Conservation (phyloP, 371 early-diverging fungal genomes). For the Umbelopsis sp. region DNA sequence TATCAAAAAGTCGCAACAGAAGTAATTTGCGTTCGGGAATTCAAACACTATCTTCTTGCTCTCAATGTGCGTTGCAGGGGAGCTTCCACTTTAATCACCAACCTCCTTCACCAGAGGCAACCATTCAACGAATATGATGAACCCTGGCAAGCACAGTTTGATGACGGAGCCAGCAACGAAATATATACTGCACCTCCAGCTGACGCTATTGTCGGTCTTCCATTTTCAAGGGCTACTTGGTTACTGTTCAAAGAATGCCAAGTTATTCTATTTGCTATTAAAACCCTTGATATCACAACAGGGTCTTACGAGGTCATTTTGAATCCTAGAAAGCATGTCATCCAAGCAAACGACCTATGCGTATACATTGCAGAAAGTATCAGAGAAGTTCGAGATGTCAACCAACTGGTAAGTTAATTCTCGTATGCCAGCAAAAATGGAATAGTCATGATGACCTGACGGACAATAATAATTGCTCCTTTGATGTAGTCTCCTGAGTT, state of each 20-base stretch:
- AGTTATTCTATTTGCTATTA: conserved; percentile 69
- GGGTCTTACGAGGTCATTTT: conserved; percentile 53
- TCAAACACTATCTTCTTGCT: conserved; percentile 73
- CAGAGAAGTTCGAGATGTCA: conserved; percentile 53
- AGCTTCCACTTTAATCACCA: conserved; percentile 68
- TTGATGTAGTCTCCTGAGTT: neutral
- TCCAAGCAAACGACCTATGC: conserved; percentile 57
- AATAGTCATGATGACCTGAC: conserved; percentile 17
- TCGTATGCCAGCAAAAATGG: neutral
- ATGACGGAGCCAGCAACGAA: conserved; percentile 75
- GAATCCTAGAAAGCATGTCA: conserved; percentile 70
- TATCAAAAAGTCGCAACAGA: conserved; percentile 70
- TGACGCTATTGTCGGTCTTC: conserved; percentile 54
- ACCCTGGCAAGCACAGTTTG: conserved; percentile 79
- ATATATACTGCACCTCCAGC: conserved; percentile 61
- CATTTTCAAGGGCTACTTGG: conserved; percentile 66
- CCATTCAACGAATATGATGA: conserved; percentile 63
- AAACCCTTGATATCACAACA: conserved; percentile 29
- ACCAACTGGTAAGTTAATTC: conserved; percentile 32
- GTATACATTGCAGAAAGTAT: conserved; percentile 70
- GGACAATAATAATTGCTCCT: neutral
- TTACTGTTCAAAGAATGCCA: conserved; percentile 74
- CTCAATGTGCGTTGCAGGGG: conserved; percentile 73
- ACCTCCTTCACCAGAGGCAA: conserved; percentile 67
- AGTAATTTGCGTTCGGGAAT: conserved; percentile 70